Base-by-base conservation (phyloP, 2,329 filamentous ascomycete species). In the Botrytis pseudocinerea region DNA sequence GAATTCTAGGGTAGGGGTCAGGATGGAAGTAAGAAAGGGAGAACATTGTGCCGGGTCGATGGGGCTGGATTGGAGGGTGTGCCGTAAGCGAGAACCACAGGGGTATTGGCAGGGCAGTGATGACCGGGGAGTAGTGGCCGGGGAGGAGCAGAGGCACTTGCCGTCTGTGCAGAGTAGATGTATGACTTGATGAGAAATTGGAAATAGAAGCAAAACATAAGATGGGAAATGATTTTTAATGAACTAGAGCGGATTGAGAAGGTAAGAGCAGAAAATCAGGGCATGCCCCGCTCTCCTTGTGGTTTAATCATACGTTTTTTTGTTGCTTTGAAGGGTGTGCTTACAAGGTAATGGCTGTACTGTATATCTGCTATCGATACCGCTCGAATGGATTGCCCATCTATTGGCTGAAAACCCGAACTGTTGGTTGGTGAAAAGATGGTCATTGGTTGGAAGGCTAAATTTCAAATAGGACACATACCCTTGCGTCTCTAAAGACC, bases 1-100 rank as follows among this genome's bases (percentile, higher is more conserved):
- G 65, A 25, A 51, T 46, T 42, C n/a, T 28, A 70, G 32, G 69
- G 42, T 70, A 71, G 59, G 59, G 35, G 46, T 38, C 1, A 22
- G 54, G 64, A 54, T 68, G 48, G 18, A 48, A 54, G 70, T 72
- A 72, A 72, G 62, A 72, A 71, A 72, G 70, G 70, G 46, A 48
- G 62, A 72, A 68, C 40, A 48, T 72, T 72, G n/a, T 59, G 48
- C 70, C 70, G 70, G 70, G 28, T 68, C 22, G n/a, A 59, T 51
- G 48, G 69, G 69, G 62, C 62, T 61, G 48, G 63, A 51, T 38
- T 51, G 63, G 60, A n/a, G 44, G 42, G 44, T 51, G 46, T 65
- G 4, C 18, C 25, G 38, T 68, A 72, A 68, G 62, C 70, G 70
- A 72, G 48, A 8, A 28, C 6, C 46, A 42, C 60, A 64, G 44